Percentiles rank a stretch among this genome's conserved stretches.
Conservation (phyloP, 495 filamentous ascomycete species). For the Choiromyces venosus region DNA sequence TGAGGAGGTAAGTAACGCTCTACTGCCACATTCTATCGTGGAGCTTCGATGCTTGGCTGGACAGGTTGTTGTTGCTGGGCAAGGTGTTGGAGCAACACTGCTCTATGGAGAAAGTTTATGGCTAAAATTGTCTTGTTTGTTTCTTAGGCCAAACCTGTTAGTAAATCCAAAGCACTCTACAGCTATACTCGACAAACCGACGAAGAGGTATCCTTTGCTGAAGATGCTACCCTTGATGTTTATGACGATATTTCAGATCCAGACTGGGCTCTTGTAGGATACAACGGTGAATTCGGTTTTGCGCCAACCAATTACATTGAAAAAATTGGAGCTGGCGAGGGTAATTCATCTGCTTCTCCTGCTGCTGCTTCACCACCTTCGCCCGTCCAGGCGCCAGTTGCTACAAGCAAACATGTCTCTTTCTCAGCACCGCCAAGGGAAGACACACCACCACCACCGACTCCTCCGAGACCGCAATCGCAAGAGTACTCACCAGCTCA, state of each 20-base stretch:
- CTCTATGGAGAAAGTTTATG: conserved; percentile 9
- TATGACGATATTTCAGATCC: conserved; percentile 80
- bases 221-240: conserved; percentile 76
- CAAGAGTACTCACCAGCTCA: conserved; percentile 14
- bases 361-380: conserved; percentile 14
- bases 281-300: conserved; percentile 83
- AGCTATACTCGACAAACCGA: conserved; percentile 97
- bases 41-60: conserved; percentile 11
- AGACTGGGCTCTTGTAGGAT: conserved; percentile 91
- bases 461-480: conserved; percentile 33
- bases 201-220: conserved; percentile 91
- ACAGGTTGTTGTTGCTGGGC: conserved; percentile 6
- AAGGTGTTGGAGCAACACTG: conserved; percentile 8
- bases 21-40: conserved; percentile 8
- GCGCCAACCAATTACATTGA: conserved; percentile 98
- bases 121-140: conserved; percentile 28
- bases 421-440: conserved; percentile 38
- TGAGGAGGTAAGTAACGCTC: conserved; percentile 68
- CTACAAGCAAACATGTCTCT: conserved; percentile 35
- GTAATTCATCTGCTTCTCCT: conserved; percentile 26
- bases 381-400: conserved; percentile 14
- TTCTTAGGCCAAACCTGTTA: conserved; percentile 62
- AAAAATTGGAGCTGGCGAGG: conserved; percentile 45
- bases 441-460: conserved; percentile 30
- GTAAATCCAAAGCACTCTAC: conserved; percentile 78